Percentiles rank a stretch among this genome's conserved stretches.
phyloP scores from a whole-genome alignment of 2,329 filamentous ascomycete genomes.

The Aspergillus cejpii region DNA sequence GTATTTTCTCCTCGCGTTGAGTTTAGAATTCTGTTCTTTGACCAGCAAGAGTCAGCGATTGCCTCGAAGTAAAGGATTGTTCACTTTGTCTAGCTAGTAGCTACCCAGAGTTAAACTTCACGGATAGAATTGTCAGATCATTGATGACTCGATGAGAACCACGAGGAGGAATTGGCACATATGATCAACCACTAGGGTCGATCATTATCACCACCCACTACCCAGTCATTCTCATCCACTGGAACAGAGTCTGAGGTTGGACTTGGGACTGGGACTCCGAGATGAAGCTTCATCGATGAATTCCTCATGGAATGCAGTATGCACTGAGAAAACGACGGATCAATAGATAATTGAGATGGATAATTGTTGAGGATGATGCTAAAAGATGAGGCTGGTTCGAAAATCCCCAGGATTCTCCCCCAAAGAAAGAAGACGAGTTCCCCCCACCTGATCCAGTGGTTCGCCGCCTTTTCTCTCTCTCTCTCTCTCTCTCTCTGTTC shows the following conservation, averaged over 20 bases:
- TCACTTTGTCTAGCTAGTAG: neutral
- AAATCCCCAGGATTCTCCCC: neutral
- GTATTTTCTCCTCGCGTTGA: neutral
- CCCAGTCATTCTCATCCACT: neutral
- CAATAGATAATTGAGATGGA: no score
- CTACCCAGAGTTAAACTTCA: neutral
- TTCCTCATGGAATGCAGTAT: no score
- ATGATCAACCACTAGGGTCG: conserved; percentile 16
- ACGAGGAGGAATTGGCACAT: neutral
- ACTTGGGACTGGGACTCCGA: no score
- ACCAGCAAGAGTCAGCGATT: neutral
- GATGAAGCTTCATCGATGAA: no score
- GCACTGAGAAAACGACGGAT: no score
- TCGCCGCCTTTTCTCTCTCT: neutral
- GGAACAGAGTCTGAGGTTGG: no score
- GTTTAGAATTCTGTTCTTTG: neutral
- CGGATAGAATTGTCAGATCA: neutral
- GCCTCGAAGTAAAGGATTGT: neutral
- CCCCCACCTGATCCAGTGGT: neutral
- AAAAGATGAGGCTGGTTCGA: neutral
- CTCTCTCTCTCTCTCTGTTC: neutral
- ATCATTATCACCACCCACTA: conserved; percentile 4
- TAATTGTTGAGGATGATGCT: no score
- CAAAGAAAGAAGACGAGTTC: neutral
- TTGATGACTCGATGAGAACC: neutral